Conservation (phyloP, 768 basidiomycete genomes). For the Tulasnella sp. region DNA sequence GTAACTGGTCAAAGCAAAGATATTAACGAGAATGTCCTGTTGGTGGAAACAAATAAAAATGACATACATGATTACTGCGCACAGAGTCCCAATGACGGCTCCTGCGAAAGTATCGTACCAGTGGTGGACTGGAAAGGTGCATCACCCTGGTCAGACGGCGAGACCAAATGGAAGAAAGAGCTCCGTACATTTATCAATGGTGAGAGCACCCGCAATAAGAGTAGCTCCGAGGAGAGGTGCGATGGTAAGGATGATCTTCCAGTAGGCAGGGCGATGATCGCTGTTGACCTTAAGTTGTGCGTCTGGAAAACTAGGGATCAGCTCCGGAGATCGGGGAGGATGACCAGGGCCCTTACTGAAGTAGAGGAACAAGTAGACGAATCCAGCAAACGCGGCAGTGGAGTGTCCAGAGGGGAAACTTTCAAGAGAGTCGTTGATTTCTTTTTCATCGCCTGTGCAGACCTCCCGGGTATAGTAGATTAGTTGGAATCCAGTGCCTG, state of each 20-base stretch:
- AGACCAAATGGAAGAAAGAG: constrained; percentile 1
- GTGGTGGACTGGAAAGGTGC: constrained; percentile 40
- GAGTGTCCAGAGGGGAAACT: constrained; percentile 57
- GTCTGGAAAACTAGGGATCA: constrained; percentile 30
- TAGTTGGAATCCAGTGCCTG: constrained; percentile 45
- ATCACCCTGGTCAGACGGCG: not conserved
- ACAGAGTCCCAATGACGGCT: constrained; percentile 47
- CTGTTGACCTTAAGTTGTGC: constrained; percentile 57
- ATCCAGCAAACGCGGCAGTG: constrained; percentile 54
- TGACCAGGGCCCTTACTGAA: constrained; percentile 34
- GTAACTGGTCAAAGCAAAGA: constrained; percentile 37
- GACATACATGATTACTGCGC: constrained; percentile 40
- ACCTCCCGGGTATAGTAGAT: constrained; percentile 52
- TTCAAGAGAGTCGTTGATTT: constrained; percentile 55
- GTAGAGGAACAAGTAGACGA: constrained; percentile 47
- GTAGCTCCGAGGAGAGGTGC: constrained; percentile 53
- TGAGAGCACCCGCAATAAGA: constrained; percentile 45
- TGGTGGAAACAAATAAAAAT: not conserved
- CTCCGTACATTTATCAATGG: constrained; percentile 50
- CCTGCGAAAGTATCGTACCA: constrained; percentile 58
- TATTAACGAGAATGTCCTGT: not conserved
- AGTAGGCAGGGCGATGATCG: constrained; percentile 58
- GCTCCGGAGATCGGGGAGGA: not conserved
- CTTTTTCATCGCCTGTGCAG: constrained; percentile 53
- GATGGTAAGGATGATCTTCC: constrained; percentile 59